Conservation (phyloP, 306 rosid genomes). For the Cercis canadensis region DNA sequence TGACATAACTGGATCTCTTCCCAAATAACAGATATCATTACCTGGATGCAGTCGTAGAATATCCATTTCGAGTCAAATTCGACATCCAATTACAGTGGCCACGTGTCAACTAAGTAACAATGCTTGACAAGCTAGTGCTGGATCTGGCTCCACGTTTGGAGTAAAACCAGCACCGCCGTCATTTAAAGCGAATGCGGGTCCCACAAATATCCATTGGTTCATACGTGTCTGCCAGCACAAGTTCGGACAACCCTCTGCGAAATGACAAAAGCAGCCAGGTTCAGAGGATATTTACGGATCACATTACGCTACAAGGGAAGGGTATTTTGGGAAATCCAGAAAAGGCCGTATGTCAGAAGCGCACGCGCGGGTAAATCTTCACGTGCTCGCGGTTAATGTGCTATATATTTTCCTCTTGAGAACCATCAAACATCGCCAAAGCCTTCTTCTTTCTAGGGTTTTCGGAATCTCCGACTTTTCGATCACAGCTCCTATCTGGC, state of each 20-base stretch:
- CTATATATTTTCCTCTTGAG: neutral
- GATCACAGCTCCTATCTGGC: conserved; percentile 23
- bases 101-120: too few relatives aligned
- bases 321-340: neutral
- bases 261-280: conserved; percentile 29
- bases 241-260: neutral
- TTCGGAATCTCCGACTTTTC: conserved; percentile 42
- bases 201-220: conserved; percentile 50
- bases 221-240: conserved; percentile 48
- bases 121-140: too few relatives aligned
- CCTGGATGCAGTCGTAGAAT: too few relatives aligned
- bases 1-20: too few relatives aligned
- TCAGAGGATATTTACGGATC: neutral
- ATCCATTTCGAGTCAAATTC: too few relatives aligned
- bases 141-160: conserved; percentile 39
- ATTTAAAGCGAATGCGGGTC: conserved; percentile 28
- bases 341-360: neutral
- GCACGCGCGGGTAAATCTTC: conserved; percentile 17
- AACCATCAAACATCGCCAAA: conserved; percentile 23
- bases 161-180: conserved; percentile 42
- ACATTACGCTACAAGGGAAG: neutral
- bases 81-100: too few relatives aligned
- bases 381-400: conserved; percentile 51
- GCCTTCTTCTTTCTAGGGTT: conserved; percentile 43
- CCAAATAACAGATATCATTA: too few relatives aligned